A percentile compares a stretch with the other conserved stretches of the same genome.
Conservation (phyloP, 495 filamentous ascomycete species). For the Lophiotrema nucula region DNA sequence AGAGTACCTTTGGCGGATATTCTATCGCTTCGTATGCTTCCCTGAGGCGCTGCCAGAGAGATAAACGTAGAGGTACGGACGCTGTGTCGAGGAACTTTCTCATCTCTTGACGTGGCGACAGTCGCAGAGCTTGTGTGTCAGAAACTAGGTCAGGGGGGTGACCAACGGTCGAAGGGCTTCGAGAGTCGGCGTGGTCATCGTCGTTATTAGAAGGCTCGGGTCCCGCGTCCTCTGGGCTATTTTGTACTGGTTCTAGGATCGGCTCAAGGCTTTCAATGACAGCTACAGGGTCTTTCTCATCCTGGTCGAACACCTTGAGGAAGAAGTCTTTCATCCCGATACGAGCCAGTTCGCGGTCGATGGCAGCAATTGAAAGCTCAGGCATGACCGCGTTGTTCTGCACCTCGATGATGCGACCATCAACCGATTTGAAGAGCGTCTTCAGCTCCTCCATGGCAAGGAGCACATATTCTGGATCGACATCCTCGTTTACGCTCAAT, state of each 20-base stretch:
- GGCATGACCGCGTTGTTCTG: conserved; percentile 87
- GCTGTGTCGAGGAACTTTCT: conserved; percentile 78
- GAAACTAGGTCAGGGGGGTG: conserved; percentile 27
- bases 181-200: conserved; percentile 4
- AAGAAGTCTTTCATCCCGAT: conserved; percentile 97
- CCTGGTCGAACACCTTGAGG: conserved; percentile 69
- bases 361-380: conserved; percentile 74
- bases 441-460: conserved; percentile 76
- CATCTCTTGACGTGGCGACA: conserved; percentile 55
- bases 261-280: conserved; percentile 93
- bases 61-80: conserved; percentile 74
- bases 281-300: conserved; percentile 67
- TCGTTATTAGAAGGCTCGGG: conserved; percentile 12
- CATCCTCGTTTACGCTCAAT: conserved; percentile 65
- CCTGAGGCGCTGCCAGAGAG: conserved; percentile 83
- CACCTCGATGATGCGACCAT: conserved; percentile 56
- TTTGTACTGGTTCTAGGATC: conserved; percentile 62
- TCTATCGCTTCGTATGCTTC: conserved; percentile 82
- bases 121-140: conserved; percentile 5
- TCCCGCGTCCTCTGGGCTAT: not conserved
- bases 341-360: conserved; percentile 86
- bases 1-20: conserved; percentile 81
- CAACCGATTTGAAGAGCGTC: conserved; percentile 44
- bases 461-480: conserved; percentile 72
- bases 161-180: conserved; percentile 42